Evolutionary conservation across 1,284 basidiomycete genomes (phyloP), one percentile per base, ranked within the genome.

Genomic region (Meira nashicola): DNA sequence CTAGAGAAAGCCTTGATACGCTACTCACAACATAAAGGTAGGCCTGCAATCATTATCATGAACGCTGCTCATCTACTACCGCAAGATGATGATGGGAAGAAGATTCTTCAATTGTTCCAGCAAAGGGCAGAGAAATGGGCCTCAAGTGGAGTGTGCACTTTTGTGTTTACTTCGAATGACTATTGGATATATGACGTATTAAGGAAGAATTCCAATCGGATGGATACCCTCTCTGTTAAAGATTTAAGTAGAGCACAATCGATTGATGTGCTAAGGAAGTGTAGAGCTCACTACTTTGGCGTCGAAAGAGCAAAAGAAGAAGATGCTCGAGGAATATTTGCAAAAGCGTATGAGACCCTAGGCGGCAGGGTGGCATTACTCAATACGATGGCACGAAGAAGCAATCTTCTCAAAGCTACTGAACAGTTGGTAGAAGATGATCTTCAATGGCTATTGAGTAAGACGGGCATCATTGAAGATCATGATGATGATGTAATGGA

Each of bases 401-500:
- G 65, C 40, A 66, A 73, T 39, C 69, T 75, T 60, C 57, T 69
- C 23, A 52, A 60, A 2, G 71, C 72, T 0, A 65, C 65, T 1
- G 57, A 66, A 12, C 72, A 73, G 59, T 54, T 74, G 41, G 66
- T 74, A 9, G 71, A 73, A 46, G 72, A 74, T 43, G 72, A 74
- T 55, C 64, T 68, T 63, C 67, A 73, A 40, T 74, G 71, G 71
- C 54, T 74, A 21, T 64, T 74, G 50, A 69, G 66, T 58, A 74
- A 73, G 62, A 75, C 73, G n/a, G 69, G 69, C 14, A 70, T 75
- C 57, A 75, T 75, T 40, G 68, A 72, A 53, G 71, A 73, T 39
- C 72, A 74, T 41, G 72, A 74, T 43, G 72, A 74, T 40, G 72
- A 73, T 54, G 72, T 73, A 47, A 74, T 74, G 72, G 72, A 74